phyloP scores from a whole-genome alignment of 108 stramenopile genomes.

The Chaetoceros tenuissimus region DNA sequence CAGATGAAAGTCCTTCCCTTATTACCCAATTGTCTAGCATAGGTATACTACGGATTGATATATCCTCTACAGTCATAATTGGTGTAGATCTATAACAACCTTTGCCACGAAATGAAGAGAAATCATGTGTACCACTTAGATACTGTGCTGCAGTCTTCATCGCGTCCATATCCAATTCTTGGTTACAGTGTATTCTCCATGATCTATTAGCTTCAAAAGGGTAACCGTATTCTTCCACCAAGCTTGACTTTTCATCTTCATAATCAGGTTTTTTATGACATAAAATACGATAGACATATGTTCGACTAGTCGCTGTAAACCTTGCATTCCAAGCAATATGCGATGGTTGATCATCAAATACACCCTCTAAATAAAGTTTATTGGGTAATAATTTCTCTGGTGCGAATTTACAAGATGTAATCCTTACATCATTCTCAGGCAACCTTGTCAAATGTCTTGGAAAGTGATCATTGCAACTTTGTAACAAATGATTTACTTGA shows the following conservation, averaged over 20 bases:
- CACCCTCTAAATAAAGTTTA: constrained; percentile 5
- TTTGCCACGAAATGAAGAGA: constrained; percentile 65
- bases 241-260: constrained; percentile 8
- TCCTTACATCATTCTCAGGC: constrained; percentile 16
- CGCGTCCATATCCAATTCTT: constrained; percentile 38
- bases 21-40: constrained; percentile 16
- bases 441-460: background rate
- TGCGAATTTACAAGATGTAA: constrained; percentile 25
- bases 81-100: constrained; percentile 56
- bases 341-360: constrained; percentile 23
- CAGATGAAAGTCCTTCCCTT: background rate
- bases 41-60: constrained; percentile 25
- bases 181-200: constrained; percentile 36
- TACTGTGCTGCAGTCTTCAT: constrained; percentile 53
- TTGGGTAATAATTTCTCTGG: constrained; percentile 19
- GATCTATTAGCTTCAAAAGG: constrained; percentile 69
- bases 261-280: constrained; percentile 6
- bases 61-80: constrained; percentile 49
- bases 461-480: constrained; percentile 9
- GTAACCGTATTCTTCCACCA: constrained; percentile 20
- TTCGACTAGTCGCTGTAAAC: constrained; percentile 67
- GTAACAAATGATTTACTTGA: constrained; percentile 1
- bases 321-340: constrained; percentile 65
- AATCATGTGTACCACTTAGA: constrained; percentile 69
- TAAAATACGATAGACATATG: constrained; percentile 67